phyloP scores from a whole-genome alignment of 768 basidiomycete genomes.

The Tubosaeta brunneosetosa region DNA sequence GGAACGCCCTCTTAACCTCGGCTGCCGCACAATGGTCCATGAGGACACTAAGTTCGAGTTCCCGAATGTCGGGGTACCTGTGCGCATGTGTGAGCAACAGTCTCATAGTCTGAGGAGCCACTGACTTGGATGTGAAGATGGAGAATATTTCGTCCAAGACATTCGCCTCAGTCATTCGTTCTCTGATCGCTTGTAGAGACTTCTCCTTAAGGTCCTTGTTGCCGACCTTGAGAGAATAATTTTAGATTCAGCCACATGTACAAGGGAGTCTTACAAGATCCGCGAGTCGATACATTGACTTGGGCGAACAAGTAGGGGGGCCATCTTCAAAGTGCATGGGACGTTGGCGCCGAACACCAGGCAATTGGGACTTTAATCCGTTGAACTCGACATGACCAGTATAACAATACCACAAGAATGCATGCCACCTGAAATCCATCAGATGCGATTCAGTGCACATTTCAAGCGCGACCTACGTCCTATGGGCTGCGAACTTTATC shows the following conservation, averaged over 20 bases:
- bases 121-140: constrained; percentile 23
- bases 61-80: constrained; percentile 7
- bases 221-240: constrained; percentile 4
- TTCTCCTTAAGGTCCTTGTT: constrained; percentile 14
- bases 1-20: neutral
- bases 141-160: constrained; percentile 26
- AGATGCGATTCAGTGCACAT: neutral
- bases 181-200: constrained; percentile 17
- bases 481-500: constrained; percentile 10
- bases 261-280: constrained; percentile 19
- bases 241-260: neutral
- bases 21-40: neutral
- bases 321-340: neutral
- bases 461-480: constrained; percentile 4
- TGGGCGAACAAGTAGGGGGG: constrained; percentile 28
- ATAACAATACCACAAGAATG: constrained; percentile 17
- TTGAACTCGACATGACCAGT: constrained; percentile 12
- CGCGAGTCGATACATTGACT: constrained; percentile 36
- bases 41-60: constrained; percentile 2
- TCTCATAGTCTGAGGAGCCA: neutral
- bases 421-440: constrained; percentile 8
- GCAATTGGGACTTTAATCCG: constrained; percentile 10
- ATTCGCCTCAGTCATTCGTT: constrained; percentile 15
- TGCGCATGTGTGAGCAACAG: neutral
- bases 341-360: neutral